These are phyloP conservation scores for Elsinoe australis DNA, from an alignment of 2,329 filamentous ascomycete species.

Conservation along the genomic window DNA sequence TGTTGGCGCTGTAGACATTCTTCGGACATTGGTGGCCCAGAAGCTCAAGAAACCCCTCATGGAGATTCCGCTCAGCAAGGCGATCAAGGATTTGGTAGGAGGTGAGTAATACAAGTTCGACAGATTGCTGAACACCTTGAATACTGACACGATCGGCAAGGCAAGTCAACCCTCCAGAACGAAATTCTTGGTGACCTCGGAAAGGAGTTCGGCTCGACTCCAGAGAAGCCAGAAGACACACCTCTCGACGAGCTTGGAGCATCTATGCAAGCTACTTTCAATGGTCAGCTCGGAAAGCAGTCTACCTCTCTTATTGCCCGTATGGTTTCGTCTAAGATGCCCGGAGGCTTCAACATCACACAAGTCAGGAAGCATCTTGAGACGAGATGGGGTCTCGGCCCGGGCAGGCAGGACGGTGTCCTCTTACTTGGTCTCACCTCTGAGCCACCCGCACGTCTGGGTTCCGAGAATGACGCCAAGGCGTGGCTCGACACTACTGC, in stretches of 20 bases:
- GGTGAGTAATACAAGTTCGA: slow-evolving; percentile 51
- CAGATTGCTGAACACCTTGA: not conserved
- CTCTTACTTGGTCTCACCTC: slow-evolving; percentile 83
- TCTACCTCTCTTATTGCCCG: slow-evolving; percentile 87
- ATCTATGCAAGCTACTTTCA: slow-evolving; percentile 96
- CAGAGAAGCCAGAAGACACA: slow-evolving; percentile 96
- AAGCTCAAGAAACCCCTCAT: slow-evolving; percentile 91
- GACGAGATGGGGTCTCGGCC: slow-evolving; percentile 79
- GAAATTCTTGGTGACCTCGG: slow-evolving; percentile 96
- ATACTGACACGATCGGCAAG: slow-evolving; percentile 39
- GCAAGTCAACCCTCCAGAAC: slow-evolving; percentile 97
- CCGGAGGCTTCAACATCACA: slow-evolving; percentile 98
- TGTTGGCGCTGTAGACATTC: slow-evolving; percentile 79
- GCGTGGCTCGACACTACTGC: slow-evolving; percentile 79
- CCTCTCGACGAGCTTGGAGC: slow-evolving; percentile 92
- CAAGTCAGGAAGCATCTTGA: slow-evolving; percentile 91
- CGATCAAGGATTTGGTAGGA: slow-evolving; percentile 96
- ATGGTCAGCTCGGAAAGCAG: slow-evolving; percentile 95
- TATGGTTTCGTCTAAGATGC: slow-evolving; percentile 98
- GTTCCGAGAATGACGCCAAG: slow-evolving; percentile 85
- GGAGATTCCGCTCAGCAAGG: slow-evolving; percentile 88
- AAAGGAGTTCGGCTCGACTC: slow-evolving; percentile 96
- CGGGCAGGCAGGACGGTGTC: slow-evolving; percentile 84
- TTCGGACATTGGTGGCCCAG: slow-evolving; percentile 83
- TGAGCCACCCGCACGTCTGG: slow-evolving; percentile 82